A percentile compares a stretch with the other conserved stretches of the same genome.
These are phyloP conservation scores for Candida mesenterica DNA, from an alignment of 1,139 yeast genomes.

Conservation along the genomic window DNA sequence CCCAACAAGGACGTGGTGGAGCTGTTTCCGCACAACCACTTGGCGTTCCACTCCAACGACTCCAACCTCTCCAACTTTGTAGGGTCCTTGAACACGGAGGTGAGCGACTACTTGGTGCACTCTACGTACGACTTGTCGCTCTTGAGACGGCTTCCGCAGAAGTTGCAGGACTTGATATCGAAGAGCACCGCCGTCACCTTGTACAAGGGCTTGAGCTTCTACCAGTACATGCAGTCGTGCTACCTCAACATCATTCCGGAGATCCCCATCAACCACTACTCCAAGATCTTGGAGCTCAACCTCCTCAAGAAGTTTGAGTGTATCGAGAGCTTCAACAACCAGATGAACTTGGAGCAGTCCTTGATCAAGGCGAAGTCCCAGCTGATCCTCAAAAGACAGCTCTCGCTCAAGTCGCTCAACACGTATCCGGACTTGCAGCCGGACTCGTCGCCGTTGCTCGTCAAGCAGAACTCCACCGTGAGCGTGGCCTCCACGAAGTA, in stretches of 20 bases:
- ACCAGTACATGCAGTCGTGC: conserved; percentile 43
- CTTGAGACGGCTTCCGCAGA: conserved; percentile 33
- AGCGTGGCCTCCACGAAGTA: conserved; percentile 15
- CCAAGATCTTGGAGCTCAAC: conserved; percentile 36
- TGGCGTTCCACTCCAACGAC: conserved; percentile 41
- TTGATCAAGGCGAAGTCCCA: conserved; percentile 33
- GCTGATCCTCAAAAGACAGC: conserved; percentile 32
- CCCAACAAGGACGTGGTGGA: conserved; percentile 20
- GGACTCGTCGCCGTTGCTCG: conserved; percentile 8
- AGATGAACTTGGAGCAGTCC: conserved; percentile 27
- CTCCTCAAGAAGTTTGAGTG: conserved; percentile 42
- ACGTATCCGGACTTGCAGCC: conserved; percentile 1
- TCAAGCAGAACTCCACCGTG: conserved; percentile 14
- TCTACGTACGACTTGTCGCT: conserved; percentile 22
- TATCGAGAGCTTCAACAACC: conserved; percentile 31
- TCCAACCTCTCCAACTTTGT: conserved; percentile 37
- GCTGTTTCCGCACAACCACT: conserved; percentile 36
- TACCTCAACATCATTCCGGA: conserved; percentile 38
- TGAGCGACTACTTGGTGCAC: conserved; percentile 23
- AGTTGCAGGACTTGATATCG: conserved; percentile 36
- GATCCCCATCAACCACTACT: conserved; percentile 37
- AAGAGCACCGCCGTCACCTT: conserved; percentile 32
- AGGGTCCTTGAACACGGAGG: conserved; percentile 28
- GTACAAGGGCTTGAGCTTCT: conserved; percentile 36
- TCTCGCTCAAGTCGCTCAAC: conserved; percentile 30